Percentiles rank a stretch among this genome's conserved stretches.
These are phyloP conservation scores for Dillenia suffruticosa DNA, from an alignment of 164 flowering plant species.

Conservation along the genomic window DNA sequence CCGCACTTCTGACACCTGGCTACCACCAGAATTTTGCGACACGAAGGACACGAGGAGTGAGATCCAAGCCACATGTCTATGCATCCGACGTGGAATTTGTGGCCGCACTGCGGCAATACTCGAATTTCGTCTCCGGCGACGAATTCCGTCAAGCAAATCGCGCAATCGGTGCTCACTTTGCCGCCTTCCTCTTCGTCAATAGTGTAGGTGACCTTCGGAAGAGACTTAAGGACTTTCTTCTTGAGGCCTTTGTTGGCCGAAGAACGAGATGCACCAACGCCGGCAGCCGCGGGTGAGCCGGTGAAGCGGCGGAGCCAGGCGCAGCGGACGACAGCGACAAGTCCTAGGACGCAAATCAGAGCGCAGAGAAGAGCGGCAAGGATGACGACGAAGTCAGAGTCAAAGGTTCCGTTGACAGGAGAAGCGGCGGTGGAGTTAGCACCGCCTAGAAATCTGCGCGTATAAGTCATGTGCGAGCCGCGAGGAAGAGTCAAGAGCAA, in stretches of 20 bases:
- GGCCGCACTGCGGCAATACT: conserved; percentile 81
- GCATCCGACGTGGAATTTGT: conserved; percentile 77
- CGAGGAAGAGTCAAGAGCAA: too few relatives aligned
- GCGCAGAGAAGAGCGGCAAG: conserved; percentile 88
- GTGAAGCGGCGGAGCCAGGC: conserved; percentile 71
- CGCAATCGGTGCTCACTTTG: conserved; percentile 46
- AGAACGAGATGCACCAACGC: conserved; percentile 6
- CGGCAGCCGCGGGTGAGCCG: conserved; percentile 4
- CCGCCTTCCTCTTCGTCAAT: conserved; percentile 18
- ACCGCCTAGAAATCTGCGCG: conserved; percentile 28
- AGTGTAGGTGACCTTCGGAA: conserved; percentile 50
- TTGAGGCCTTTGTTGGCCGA: conserved; percentile 73
- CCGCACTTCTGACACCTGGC: conserved; percentile 61
- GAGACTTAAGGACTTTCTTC: conserved; percentile 67
- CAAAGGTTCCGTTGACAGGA: conserved; percentile 18
- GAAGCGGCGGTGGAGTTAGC: conserved; percentile 17
- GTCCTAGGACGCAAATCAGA: conserved; percentile 86
- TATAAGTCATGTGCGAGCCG: conserved; percentile 28
- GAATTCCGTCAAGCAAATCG: conserved; percentile 83
- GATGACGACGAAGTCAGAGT: conserved; percentile 84
- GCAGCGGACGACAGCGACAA: conserved; percentile 83
- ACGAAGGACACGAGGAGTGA: conserved; percentile 84
- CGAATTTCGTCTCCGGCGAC: conserved; percentile 70
- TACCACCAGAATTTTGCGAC: conserved; percentile 60
- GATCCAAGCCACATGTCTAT: conserved; percentile 82